Conservation (phyloP, 1,284 basidiomycete species). For the Earliella scabrosa region DNA sequence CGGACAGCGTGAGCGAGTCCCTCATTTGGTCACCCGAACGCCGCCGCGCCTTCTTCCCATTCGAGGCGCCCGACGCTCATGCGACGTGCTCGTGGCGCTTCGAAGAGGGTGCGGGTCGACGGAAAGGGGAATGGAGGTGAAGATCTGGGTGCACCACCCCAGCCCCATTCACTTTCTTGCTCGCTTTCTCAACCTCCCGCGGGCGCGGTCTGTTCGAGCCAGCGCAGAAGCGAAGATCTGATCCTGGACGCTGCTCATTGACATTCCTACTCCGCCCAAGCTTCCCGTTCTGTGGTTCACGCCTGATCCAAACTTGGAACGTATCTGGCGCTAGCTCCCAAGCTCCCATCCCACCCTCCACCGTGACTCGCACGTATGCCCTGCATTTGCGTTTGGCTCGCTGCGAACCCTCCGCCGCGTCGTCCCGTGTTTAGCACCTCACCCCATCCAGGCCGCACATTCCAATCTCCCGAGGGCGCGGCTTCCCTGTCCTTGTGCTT, state of each 20-base stretch:
- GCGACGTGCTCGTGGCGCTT: not conserved
- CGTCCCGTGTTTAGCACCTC: not conserved
- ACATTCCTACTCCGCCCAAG: not conserved
- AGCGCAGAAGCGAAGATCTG: not conserved
- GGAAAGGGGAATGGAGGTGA: not conserved
- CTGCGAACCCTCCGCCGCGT: too few species aligned
- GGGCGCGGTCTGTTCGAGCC: not conserved
- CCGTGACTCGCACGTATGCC: not conserved
- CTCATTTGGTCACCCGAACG: not conserved
- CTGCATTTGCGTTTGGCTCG: too few species aligned
- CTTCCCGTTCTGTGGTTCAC: too few species aligned
- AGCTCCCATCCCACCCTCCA: not conserved
- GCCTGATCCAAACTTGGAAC: too few species aligned
- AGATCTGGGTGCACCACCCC: not conserved
- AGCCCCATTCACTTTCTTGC: not conserved
- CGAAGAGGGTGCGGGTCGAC: not conserved
- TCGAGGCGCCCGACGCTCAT: not conserved
- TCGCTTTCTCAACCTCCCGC: not conserved
- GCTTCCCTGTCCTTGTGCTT: not conserved
- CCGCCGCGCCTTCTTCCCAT: slow-evolving; percentile 1
- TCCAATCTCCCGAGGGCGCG: not conserved
- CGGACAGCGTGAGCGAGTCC: too few species aligned
- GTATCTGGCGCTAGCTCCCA: too few species aligned
- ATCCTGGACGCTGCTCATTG: not conserved
- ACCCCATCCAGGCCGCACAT: not conserved